Evolutionary conservation across 2,329 filamentous ascomycete species (phyloP).

Genomic region (Colletotrichum tropicale): DNA sequence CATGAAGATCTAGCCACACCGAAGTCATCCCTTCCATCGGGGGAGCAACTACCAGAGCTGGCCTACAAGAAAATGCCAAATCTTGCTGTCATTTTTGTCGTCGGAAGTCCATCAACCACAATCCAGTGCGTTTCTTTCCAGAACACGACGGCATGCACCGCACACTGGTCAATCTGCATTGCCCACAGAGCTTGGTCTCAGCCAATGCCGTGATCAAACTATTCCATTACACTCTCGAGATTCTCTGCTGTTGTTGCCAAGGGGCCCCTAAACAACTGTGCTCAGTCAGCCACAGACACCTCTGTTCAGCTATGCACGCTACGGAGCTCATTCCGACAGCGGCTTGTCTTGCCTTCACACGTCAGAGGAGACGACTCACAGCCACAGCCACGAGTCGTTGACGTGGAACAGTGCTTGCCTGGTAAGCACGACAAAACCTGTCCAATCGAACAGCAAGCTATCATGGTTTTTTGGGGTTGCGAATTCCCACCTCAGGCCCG

Average conservation of each 20-base stretch:
- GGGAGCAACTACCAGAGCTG: not conserved
- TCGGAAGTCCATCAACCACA: not conserved
- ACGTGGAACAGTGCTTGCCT: not conserved
- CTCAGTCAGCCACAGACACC: not conserved
- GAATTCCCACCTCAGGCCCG: not conserved
- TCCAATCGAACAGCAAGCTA: not conserved
- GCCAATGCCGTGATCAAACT: not conserved
- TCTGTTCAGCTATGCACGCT: not conserved
- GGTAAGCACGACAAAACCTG: slow-evolving; percentile 7
- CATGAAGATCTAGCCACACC: not conserved
- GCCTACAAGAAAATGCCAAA: not conserved
- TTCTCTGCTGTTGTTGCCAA: not conserved
- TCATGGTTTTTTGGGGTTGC: not conserved
- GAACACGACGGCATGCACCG: not conserved
- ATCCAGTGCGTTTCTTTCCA: not conserved
- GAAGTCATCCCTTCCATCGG: not conserved
- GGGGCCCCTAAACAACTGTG: not conserved
- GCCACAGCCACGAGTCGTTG: not conserved
- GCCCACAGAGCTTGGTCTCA: not conserved
- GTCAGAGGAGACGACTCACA: not conserved
- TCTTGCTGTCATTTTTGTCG: not conserved
- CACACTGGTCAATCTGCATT: not conserved
- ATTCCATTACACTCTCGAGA: not conserved
- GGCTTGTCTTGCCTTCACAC: not conserved
- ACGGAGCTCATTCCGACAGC: not conserved